Base-by-base conservation (phyloP, 805 yeast genomes). In the Zygoascus ofunaensis region DNA sequence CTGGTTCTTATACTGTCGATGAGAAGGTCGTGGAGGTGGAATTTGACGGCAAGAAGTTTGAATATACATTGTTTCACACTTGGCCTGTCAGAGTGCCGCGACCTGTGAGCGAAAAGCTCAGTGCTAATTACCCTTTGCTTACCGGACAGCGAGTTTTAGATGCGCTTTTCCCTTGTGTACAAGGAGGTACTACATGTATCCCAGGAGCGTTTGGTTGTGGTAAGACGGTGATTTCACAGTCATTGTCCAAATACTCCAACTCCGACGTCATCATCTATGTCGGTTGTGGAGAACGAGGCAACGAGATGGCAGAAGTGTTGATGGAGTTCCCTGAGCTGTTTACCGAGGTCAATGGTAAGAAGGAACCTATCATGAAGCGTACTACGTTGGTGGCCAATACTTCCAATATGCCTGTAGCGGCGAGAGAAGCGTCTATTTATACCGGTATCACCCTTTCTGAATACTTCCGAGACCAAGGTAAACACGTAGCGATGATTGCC, bases 191-290 rank as follows among this genome's bases (percentile, higher is more conserved):
- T 34, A 92, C 99, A 30, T 94, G 98, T 82, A 92, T 92, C 65
- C 99, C 99, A 39, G 99, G 99, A 71, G 99, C 99, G 52, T 92
- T 92, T 59, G 99, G 99, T 53, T 92, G 97, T 70, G 99, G 99
- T 68, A 92, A 89, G 66, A 90, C 98, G 10, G 98, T 90, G 59
- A 90, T 90, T 64, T 90, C 98, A 23, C 98, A 90, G 72, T 87
- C 97, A 1, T 74, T 92, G 63, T 90, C 97, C 53, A 92, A 92
- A 68, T 92, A 80, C 70, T 92, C 98, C 48, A 92, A 92, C 76
- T 92, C 97, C 18, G 98, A 92, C 66, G 83, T 87, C 46, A 92
- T 92, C 63, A 83, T 90, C 61, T 92, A 92, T 61, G 95, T 87
- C 45, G 98, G 97, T 66, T 73, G 85, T 64, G 97, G 97, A 62